phyloP scores from a whole-genome alignment of 345 rosid species.

The Excoecaria agallocha region DNA sequence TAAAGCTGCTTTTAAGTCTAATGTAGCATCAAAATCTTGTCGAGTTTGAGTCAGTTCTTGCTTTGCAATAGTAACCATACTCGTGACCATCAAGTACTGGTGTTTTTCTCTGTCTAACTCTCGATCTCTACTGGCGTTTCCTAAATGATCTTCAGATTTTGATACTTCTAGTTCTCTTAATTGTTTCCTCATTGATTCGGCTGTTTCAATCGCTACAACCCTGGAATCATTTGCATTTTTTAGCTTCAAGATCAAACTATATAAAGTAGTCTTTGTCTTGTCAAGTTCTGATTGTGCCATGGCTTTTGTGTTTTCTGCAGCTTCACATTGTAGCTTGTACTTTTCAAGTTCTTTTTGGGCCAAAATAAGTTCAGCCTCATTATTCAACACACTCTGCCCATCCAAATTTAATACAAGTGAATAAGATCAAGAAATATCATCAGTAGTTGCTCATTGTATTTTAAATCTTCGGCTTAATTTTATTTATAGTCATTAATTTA shows the following conservation, averaged over 20 bases:
- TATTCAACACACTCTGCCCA: slow-evolving; percentile 41
- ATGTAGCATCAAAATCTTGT: slow-evolving; percentile 70
- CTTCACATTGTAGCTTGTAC: slow-evolving; percentile 44
- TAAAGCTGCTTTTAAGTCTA: slow-evolving; percentile 56
- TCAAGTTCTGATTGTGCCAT: slow-evolving; percentile 53
- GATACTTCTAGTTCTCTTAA: slow-evolving; percentile 58
- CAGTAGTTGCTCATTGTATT: neutral
- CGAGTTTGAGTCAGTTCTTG: slow-evolving; percentile 63
- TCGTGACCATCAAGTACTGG: slow-evolving; percentile 44
- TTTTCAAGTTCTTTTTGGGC: slow-evolving; percentile 42
- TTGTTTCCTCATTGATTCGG: slow-evolving; percentile 43
- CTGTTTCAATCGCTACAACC: slow-evolving; percentile 39
- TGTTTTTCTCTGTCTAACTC: slow-evolving; percentile 61
- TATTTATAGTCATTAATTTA: too few species aligned
- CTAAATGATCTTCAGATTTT: slow-evolving; percentile 36
- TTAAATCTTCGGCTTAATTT: too few species aligned
- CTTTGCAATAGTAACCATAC: slow-evolving; percentile 57
- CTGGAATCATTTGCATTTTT: slow-evolving; percentile 39
- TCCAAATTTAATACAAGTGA: neutral
- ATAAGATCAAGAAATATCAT: too few species aligned
- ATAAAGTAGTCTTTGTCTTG: slow-evolving; percentile 41
- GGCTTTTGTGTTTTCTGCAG: slow-evolving; percentile 39
- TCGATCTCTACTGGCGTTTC: slow-evolving; percentile 34
- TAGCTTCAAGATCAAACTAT: slow-evolving; percentile 44
- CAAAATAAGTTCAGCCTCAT: slow-evolving; percentile 59